Percentiles rank a stretch among this genome's conserved stretches.
Evolutionary conservation across 1,284 basidiomycete genomes (phyloP).

Genomic region (Heterobasidion annosum): DNA sequence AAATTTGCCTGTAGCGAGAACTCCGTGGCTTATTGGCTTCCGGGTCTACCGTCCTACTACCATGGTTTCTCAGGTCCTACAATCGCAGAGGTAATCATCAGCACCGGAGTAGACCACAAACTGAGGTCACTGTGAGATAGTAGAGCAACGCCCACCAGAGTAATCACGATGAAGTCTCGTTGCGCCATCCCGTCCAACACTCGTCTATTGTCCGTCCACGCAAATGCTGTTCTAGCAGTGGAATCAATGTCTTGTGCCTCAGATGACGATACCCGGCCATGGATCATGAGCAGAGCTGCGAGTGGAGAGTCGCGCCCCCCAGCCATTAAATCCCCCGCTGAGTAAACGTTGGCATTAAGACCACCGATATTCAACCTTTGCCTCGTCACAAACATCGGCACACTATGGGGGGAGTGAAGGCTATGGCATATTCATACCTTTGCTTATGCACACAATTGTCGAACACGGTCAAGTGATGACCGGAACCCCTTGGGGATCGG

Average conservation of each 20-base stretch:
- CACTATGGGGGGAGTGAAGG: constrained; percentile 34
- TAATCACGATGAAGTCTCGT: neutral
- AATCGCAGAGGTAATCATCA: neutral
- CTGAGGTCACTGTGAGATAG: neutral
- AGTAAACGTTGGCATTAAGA: no score
- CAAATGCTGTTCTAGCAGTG: constrained; percentile 16
- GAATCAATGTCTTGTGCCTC: constrained; percentile 14
- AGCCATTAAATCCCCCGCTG: no score
- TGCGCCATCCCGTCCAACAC: neutral
- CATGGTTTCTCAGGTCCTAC: neutral
- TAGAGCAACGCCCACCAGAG: neutral
- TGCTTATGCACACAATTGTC: neutral
- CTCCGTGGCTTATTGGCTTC: neutral
- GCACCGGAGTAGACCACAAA: neutral
- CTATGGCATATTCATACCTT: neutral
- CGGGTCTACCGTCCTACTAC: neutral
- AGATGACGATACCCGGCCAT: constrained; percentile 33
- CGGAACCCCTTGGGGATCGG: neutral
- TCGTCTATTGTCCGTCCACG: no score
- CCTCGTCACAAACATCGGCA: constrained; percentile 4
- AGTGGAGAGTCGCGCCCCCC: constrained; percentile 14
- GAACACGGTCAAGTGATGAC: neutral
- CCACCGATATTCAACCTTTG: no score
- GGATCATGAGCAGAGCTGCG: constrained; percentile 50
- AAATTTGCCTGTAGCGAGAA: neutral